A percentile compares a stretch with the other conserved stretches of the same genome.
phyloP scores from a whole-genome alignment of 2,329 filamentous ascomycete species.

The Alternaria postmessia region DNA sequence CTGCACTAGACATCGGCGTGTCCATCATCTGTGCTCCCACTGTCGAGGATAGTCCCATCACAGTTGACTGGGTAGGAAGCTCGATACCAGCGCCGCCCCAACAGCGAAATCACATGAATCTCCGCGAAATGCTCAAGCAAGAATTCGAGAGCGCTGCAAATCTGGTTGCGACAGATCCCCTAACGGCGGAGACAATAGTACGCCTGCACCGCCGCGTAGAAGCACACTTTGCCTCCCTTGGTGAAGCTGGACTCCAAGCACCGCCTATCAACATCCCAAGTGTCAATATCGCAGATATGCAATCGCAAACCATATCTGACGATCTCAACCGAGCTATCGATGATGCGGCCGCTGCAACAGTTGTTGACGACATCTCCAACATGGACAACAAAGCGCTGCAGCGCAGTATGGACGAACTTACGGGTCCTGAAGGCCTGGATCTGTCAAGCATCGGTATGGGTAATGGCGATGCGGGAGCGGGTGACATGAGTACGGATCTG shows the following conservation, averaged over 20 bases:
- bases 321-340: conserved; percentile 48
- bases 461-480: conserved; percentile 27
- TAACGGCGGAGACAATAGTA: conserved; percentile 68
- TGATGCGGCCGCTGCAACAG: conserved; percentile 44
- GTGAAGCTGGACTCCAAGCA: conserved; percentile 34
- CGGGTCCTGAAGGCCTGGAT: conserved; percentile 37
- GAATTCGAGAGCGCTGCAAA: conserved; percentile 66
- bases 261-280: conserved; percentile 38
- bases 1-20: conserved; percentile 73
- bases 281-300: conserved; percentile 40
- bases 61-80: conserved; percentile 45
- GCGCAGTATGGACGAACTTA: conserved; percentile 43
- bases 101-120: conserved; percentile 57
- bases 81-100: conserved; percentile 34
- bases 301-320: conserved; percentile 35
- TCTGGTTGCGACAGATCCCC: conserved; percentile 64
- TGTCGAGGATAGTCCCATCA: conserved; percentile 49
- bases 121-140: conserved; percentile 67
- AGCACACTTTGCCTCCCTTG: conserved; percentile 61
- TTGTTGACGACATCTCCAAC: conserved; percentile 40
- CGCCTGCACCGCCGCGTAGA: conserved; percentile 71
- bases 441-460: conserved; percentile 44
- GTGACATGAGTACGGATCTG: conserved; percentile 33
- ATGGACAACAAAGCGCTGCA: conserved; percentile 47
- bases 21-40: conserved; percentile 73